Evolutionary conservation across 1,284 basidiomycete genomes (phyloP).

Genomic region (Kwoniella shivajii): DNA sequence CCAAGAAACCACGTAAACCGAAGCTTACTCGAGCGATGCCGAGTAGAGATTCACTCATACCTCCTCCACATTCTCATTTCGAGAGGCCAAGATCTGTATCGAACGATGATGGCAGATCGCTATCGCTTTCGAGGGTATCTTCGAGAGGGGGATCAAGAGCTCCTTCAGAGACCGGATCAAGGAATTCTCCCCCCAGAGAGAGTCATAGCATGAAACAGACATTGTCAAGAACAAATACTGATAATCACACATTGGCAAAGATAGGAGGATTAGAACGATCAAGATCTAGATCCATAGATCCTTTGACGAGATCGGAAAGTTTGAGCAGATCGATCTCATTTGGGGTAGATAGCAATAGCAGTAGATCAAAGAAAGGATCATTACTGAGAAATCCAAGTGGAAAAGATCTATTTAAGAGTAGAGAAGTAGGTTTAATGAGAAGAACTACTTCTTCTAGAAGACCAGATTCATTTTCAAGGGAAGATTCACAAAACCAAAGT

Average conservation of each 20-base stretch:
- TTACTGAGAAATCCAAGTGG: conserved; percentile 39
- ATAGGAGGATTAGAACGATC: conserved; percentile 16
- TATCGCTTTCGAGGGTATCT: conserved; percentile 3
- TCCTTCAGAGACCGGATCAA: conserved; percentile 3
- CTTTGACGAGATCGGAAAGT: conserved; percentile 5
- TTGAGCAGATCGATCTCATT: neutral
- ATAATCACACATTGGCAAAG: neutral
- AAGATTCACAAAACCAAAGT: conserved; percentile 15
- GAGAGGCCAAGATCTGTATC: conserved; percentile 5
- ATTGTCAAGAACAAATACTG: conserved; percentile 8
- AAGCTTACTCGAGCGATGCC: conserved; percentile 33
- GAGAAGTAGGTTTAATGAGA: conserved; percentile 37
- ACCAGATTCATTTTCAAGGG: conserved; percentile 7
- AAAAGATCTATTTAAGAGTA: conserved; percentile 43
- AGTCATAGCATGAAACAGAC: conserved; percentile 13
- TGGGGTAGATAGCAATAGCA: neutral
- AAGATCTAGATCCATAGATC: conserved; percentile 29
- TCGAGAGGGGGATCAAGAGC: conserved; percentile 15
- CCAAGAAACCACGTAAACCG: conserved; percentile 43
- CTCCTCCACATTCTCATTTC: neutral
- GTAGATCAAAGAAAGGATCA: conserved; percentile 14
- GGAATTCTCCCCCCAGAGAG: conserved; percentile 1
- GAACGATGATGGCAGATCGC: neutral
- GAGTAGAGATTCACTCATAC: conserved; percentile 17
- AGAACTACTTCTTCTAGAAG: conserved; percentile 21